phyloP scores from a whole-genome alignment of 306 rosid genomes.

The Prunus mira region DNA sequence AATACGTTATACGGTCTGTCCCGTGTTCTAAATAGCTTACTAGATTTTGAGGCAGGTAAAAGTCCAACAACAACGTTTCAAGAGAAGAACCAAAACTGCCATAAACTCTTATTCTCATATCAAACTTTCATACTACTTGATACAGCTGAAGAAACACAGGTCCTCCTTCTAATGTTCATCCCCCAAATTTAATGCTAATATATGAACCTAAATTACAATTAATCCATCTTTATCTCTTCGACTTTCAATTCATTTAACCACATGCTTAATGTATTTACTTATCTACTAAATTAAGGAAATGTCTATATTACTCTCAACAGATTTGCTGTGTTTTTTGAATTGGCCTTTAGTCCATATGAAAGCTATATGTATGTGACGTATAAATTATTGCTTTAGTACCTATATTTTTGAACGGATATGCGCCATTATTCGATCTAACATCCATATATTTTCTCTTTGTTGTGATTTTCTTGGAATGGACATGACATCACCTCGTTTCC shows the following conservation, averaged over 20 bases:
- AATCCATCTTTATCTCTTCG: neutral
- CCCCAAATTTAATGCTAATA: neutral
- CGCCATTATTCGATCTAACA: too few species aligned
- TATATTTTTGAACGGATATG: too few species aligned
- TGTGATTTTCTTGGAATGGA: neutral
- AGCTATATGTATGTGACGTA: neutral
- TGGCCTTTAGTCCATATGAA: neutral
- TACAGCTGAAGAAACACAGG: neutral
- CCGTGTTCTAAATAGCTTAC: neutral
- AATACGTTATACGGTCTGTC: neutral
- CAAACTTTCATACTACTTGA: neutral
- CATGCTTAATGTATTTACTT: too few species aligned
- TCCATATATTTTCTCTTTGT: neutral
- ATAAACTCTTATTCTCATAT: neutral
- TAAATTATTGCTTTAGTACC: too few species aligned
- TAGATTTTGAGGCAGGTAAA: neutral
- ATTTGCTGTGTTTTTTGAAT: too few species aligned
- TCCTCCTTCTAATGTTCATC: neutral
- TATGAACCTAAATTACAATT: neutral
- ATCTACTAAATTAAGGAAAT: too few species aligned
- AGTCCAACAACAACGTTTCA: neutral
- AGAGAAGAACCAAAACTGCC: neutral
- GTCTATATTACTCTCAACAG: too few species aligned
- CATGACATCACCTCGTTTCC: neutral
- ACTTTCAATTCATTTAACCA: neutral